A percentile compares a stretch with the other conserved stretches of the same genome.
Conservation (phyloP, 1,284 basidiomycete genomes). For the Heterobasidion occidentale region DNA sequence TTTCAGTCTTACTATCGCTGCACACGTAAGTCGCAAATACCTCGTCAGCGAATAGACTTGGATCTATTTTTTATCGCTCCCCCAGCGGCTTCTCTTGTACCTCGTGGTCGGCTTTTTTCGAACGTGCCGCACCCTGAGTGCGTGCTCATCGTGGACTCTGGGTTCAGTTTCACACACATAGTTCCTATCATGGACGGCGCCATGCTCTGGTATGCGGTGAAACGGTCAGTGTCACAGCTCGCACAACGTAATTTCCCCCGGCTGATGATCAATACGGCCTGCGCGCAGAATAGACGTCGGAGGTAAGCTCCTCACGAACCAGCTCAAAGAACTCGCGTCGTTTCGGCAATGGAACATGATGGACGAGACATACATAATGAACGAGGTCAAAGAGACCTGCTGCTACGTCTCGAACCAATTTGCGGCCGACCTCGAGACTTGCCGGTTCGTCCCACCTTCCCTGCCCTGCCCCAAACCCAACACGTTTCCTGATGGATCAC, state of each 20-base stretch:
- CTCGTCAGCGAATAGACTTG: constrained; percentile 8
- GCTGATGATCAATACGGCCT: not conserved
- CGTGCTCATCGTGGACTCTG: constrained; percentile 78
- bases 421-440: constrained; percentile 67
- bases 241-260: not conserved
- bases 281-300: constrained; percentile 78
- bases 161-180: constrained; percentile 90
- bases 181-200: constrained; percentile 77
- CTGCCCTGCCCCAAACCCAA: constrained; percentile 6
- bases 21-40: constrained; percentile 53
- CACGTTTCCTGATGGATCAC: constrained; percentile 8
- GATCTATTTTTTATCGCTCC: constrained; percentile 3
- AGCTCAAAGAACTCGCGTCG: constrained; percentile 88
- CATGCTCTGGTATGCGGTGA: constrained; percentile 74
- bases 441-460: constrained; percentile 54
- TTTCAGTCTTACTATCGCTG: constrained; percentile 78
- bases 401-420: constrained; percentile 82
- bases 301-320: constrained; percentile 91
- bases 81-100: constrained; percentile 71
- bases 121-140: constrained; percentile 62
- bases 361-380: constrained; percentile 91
- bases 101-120: constrained; percentile 60
- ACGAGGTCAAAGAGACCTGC: constrained; percentile 82
- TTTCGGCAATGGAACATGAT: constrained; percentile 98
- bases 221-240: constrained; percentile 44